Evolutionary conservation across 2,329 filamentous ascomycete genomes (phyloP).

Genomic region (Epichloe coenophiala): DNA sequence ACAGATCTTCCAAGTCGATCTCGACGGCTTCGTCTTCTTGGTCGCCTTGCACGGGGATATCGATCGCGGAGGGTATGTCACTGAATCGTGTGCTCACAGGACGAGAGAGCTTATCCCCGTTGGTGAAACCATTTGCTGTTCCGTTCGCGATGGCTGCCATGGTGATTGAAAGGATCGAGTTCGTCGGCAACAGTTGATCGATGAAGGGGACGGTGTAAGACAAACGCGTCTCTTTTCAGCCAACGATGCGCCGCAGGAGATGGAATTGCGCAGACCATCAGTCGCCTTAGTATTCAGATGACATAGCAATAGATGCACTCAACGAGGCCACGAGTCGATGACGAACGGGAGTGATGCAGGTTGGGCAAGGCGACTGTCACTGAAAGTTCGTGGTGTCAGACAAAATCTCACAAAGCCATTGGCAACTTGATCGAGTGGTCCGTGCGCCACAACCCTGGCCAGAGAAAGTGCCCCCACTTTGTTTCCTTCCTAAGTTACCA

Average conservation of each 20-base stretch:
- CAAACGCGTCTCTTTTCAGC: conserved; percentile 17
- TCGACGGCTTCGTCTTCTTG: conserved; percentile 68
- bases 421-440: not conserved
- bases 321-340: not conserved
- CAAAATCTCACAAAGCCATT: not conserved
- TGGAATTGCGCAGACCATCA: conserved; percentile 16
- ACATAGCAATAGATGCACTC: conserved; percentile 13
- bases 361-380: not conserved
- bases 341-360: not conserved
- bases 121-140: conserved; percentile 28
- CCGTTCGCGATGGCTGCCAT: conserved; percentile 33
- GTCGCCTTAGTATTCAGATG: conserved; percentile 10
- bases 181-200: not conserved
- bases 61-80: conserved; percentile 51
- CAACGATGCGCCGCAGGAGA: conserved; percentile 18
- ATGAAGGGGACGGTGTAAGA: conserved; percentile 1
- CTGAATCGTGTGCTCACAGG: conserved; percentile 45
- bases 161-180: conserved; percentile 10
- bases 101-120: conserved; percentile 21
- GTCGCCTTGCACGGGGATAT: conserved; percentile 51
- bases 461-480: not conserved
- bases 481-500: not conserved
- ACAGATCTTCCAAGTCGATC: conserved; percentile 79
- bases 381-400: not conserved
- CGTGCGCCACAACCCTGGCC: not conserved